Evolutionary conservation across 805 yeast genomes (phyloP).

Genomic region (Yarrowia deformans): DNA sequence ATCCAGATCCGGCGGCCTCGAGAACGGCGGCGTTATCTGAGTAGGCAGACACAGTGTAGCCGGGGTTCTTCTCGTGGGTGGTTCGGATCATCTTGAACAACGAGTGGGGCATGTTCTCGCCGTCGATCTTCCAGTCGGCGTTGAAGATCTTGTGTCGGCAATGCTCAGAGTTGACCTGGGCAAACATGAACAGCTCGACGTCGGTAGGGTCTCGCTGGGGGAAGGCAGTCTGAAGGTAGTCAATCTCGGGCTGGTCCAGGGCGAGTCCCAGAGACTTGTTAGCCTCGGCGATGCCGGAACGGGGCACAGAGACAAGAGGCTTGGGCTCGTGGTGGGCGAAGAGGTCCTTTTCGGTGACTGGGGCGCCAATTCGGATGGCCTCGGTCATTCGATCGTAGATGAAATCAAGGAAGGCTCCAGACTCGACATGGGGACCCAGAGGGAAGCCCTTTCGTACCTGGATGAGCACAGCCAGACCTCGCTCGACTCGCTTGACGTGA

Average conservation of each 20-base stretch:
- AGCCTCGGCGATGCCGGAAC: conserved; percentile 72
- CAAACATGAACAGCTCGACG: conserved; percentile 98
- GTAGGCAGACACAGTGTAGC: conserved; percentile 89
- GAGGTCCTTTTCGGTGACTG: conserved; percentile 65
- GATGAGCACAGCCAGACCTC: conserved; percentile 82
- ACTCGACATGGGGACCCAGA: conserved; percentile 60
- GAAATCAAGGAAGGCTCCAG: conserved; percentile 67
- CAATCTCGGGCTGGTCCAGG: conserved; percentile 91
- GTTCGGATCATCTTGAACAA: conserved; percentile 95
- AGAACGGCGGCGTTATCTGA: conserved; percentile 98
- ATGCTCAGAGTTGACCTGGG: conserved; percentile 98
- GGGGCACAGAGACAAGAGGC: conserved; percentile 67
- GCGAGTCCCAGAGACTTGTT: conserved; percentile 90
- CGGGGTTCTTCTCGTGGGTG: conserved; percentile 82
- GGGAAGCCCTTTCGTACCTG: conserved; percentile 76
- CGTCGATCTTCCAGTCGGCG: conserved; percentile 97
- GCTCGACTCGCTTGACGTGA: conserved; percentile 81
- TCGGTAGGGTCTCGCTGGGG: conserved; percentile 93
- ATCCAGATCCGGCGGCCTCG: conserved; percentile 70
- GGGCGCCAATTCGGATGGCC: conserved; percentile 61
- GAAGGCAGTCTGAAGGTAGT: conserved; percentile 84
- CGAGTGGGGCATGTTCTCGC: conserved; percentile 71
- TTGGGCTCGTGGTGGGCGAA: conserved; percentile 82
- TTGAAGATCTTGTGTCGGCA: conserved; percentile 99
- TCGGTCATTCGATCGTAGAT: conserved; percentile 97